These are phyloP conservation scores for Aspergillus funiculosus DNA, from an alignment of 495 filamentous ascomycete genomes.

Conservation along the genomic window DNA sequence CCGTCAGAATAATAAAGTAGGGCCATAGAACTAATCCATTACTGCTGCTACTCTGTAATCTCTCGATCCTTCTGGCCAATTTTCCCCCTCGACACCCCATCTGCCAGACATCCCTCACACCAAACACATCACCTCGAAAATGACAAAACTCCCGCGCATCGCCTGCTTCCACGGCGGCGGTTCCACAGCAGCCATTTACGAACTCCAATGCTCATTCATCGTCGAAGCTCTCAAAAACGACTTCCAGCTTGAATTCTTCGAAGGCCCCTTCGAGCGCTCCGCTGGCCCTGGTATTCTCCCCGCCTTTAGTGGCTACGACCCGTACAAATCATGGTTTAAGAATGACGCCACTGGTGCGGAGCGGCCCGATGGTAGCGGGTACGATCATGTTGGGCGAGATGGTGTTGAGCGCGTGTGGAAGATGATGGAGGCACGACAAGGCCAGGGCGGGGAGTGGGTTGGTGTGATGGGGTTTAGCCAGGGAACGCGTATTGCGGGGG, in stretches of 20 bases:
- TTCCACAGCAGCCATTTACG: slow-evolving; percentile 25
- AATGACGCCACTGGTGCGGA: slow-evolving; percentile 48
- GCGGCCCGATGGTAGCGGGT: slow-evolving; percentile 24
- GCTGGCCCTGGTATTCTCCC: slow-evolving; percentile 36
- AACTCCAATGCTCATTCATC: slow-evolving; percentile 26
- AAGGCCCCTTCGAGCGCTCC: slow-evolving; percentile 25
- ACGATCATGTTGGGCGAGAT: slow-evolving; percentile 14
- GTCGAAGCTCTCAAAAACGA: slow-evolving; percentile 13
- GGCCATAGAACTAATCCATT: no score
- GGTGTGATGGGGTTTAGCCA: slow-evolving; percentile 50
- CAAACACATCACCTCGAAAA: no score
- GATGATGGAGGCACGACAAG: slow-evolving; percentile 31
- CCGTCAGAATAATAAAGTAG: no score
- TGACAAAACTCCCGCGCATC: slow-evolving; percentile 24
- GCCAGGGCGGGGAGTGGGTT: slow-evolving; percentile 50
- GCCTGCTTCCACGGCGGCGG: slow-evolving; percentile 36
- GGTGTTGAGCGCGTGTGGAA: slow-evolving; percentile 20
- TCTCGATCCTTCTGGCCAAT: no score
- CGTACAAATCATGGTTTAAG: slow-evolving; percentile 48
- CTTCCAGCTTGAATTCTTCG: slow-evolving; percentile 28
- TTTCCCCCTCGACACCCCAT: no score
- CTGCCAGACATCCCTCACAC: no score
- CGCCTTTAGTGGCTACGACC: slow-evolving; percentile 37
- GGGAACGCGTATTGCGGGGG: slow-evolving; percentile 55
- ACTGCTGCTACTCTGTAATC: no score